Evolutionary conservation across 1,284 basidiomycete species (phyloP), one percentile per base, ranked within the genome.

Genomic region (Naganishia liquefaciens): DNA sequence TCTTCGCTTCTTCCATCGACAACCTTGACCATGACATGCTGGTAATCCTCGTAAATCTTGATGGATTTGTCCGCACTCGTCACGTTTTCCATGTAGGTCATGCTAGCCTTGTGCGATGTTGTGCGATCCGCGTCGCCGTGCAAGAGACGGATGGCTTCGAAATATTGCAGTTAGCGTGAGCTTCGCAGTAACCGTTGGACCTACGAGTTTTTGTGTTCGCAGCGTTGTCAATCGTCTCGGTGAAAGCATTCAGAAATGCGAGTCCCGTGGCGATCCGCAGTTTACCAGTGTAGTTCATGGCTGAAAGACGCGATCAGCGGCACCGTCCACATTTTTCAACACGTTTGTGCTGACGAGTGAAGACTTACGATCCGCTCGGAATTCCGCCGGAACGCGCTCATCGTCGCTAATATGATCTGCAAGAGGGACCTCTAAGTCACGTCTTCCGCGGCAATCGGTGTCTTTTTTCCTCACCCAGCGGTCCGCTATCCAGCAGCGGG

Each of bases 61-160:
- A 80, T 71, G 63, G 73, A 71, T 70, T 82, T 82, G 67, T 81
- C 76, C 47, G 71, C 65, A 39, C 73, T 67, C 2, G 75, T 73
- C 9, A 81, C 69, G 23, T 76, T 69, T 5, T 77, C 72, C 63
- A 78, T 80, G 57, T 82, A 77, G 21, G 70, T 68, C 37, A 78
- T 70, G 6, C 79, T 80, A 11, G 76, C 80, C 6, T 73, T 68
- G 52, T 78, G 76, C 10, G 75, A 75, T 10, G 81, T 82, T 0
- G 78, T 80, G 40, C 82, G 73, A 71, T 83, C 82, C n/a, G 75
- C 69, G 10, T 73, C 72, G 3, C 82, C 82, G 65, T 83, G 82
- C 37, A 82, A 73, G 25, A 83, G 70, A 17, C 75, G 74, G 49
- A 82, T 74, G 9, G 82, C 81, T 72, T 70, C 25, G 28, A 15